Base-by-base conservation (phyloP, 208 protist genomes). In the Leishmania gerbilli region DNA sequence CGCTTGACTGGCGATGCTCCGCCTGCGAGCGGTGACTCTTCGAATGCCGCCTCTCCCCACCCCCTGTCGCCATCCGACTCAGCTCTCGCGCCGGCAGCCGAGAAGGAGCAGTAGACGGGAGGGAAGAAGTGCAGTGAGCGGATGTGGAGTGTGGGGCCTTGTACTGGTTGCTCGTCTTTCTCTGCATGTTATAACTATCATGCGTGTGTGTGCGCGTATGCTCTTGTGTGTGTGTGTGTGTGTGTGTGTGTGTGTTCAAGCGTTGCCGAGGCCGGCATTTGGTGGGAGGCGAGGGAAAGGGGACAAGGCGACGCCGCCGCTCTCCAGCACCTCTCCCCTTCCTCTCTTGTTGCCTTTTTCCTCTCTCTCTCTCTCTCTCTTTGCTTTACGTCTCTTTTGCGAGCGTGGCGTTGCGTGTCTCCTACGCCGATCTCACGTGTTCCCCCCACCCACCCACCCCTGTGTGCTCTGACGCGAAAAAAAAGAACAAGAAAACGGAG, bases 1-100 rank as follows among this genome's bases (percentile, higher is more conserved):
- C 82, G 82, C 42, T 75, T 85, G 37, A 72, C 82, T 11, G 82
- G 67, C 4, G 74, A 82, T 31, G 77, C 60, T 6, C 47, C 76
- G 62, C 27, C 76, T 8, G n/a, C 55, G 9, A 60, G 31, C 37
- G 53, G 24, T n/a, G n/a, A 2, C 42, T 68, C 37, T 56, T 27
- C 79, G 7, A 45, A 58, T 27, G 0, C 80, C 51, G 72, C 80
- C 27, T 31, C 62, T 56, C 4, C 78, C 45, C 60, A 40, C 24
- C 69, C 77, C 11, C 56, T 17, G 34, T 56, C 37, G n/a, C 58
- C 75, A 47, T 24, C 56, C 58, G 56, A 78, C 37, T 49, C 56
- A 13, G 37, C 37, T 49, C 53, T n/a, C 15, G 31, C 34, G 27
- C 27, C 74, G 49, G 56, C 17, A 34, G 8, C 74, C 13, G 5